Conservation (phyloP, 2,329 filamentous ascomycete genomes). For the Setomelanomma holmii region DNA sequence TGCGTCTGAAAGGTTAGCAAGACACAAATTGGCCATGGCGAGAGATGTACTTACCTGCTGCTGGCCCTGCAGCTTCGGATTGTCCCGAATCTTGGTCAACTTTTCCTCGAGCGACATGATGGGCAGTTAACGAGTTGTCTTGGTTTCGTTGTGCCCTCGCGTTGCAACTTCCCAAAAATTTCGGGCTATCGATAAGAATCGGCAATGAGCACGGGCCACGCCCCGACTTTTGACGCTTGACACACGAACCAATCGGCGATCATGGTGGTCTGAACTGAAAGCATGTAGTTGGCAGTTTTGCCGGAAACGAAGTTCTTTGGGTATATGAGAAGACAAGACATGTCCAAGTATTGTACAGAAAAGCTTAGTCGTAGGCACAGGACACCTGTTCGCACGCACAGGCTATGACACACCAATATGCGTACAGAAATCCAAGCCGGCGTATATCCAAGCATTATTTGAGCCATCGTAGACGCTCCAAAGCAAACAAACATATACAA, state of each 20-base stretch:
- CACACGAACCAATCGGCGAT: too few relatives aligned
- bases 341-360: slow-evolving; percentile 3
- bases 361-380: background rate
- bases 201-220: too few relatives aligned
- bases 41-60: slow-evolving; percentile 69
- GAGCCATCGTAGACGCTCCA: background rate
- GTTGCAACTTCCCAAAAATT: slow-evolving; percentile 14
- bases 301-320: slow-evolving; percentile 5
- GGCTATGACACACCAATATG: background rate
- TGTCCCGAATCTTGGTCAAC: slow-evolving; percentile 91
- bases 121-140: slow-evolving; percentile 18
- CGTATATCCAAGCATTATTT: slow-evolving; percentile 6
- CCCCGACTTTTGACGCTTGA: too few relatives aligned
- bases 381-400: background rate
- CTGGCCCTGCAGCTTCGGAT: slow-evolving; percentile 93
- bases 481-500: background rate
- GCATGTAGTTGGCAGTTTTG: background rate
- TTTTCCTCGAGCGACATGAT: slow-evolving; percentile 78
- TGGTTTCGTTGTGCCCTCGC: slow-evolving; percentile 16
- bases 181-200: slow-evolving; percentile 32
- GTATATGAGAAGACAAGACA: slow-evolving; percentile 4
- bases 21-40: background rate
- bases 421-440: background rate
- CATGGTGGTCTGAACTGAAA: too few relatives aligned
- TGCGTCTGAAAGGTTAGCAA: slow-evolving; percentile 67